Evolutionary conservation across 176 grass and related monocot species (phyloP).

Genomic region (Raddia distichophylla): DNA sequence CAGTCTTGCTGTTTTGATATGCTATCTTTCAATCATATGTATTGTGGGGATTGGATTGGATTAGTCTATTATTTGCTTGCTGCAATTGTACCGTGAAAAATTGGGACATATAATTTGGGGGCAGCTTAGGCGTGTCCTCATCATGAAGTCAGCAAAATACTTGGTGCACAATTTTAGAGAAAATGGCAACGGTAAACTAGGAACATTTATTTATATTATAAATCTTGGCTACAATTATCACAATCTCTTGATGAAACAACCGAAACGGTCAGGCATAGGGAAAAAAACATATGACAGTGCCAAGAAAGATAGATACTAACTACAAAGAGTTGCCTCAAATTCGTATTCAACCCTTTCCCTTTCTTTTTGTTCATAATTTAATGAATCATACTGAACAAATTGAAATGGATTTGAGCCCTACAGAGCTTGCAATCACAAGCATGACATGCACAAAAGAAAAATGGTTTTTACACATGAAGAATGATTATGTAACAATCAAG

Average conservation of each 20-base stretch:
- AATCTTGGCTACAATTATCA: slow-evolving; percentile 7
- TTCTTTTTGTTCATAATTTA: slow-evolving; percentile 8
- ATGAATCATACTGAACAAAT: not conserved
- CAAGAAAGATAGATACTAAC: not conserved
- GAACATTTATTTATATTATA: not conserved
- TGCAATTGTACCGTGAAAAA: too few relatives aligned
- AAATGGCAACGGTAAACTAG: not conserved
- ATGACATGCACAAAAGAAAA: not conserved
- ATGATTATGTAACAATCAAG: slow-evolving; percentile 13
- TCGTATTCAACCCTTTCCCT: not conserved
- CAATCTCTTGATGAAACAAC: slow-evolving; percentile 18
- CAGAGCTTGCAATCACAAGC: not conserved
- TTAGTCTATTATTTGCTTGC: too few relatives aligned
- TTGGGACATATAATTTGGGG: too few relatives aligned
- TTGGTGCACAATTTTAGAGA: not conserved
- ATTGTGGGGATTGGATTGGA: too few relatives aligned
- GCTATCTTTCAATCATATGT: too few relatives aligned
- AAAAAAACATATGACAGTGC: not conserved
- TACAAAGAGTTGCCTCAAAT: not conserved
- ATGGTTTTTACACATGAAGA: not conserved
- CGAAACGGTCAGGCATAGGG: not conserved
- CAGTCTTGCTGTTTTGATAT: too few relatives aligned
- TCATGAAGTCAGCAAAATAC: slow-evolving; percentile 13
- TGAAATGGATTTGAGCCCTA: not conserved
- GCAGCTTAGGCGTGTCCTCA: too few relatives aligned